phyloP scores from a whole-genome alignment of 2,329 filamentous ascomycete genomes.

The Neonectria punicea region DNA sequence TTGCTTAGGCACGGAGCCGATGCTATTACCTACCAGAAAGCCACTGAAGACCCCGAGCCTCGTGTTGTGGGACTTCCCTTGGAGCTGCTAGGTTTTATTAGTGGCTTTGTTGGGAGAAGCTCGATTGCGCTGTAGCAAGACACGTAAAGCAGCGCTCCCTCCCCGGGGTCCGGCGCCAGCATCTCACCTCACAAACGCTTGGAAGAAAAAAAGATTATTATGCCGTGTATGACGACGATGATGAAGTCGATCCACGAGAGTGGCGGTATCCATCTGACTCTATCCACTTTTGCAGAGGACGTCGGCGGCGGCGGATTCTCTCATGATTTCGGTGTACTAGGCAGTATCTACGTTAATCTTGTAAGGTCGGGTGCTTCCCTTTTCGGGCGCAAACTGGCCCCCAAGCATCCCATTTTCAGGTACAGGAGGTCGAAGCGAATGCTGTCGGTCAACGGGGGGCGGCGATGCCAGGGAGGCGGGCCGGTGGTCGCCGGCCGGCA shows the following conservation, averaged over 20 bases:
- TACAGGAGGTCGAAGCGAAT: conserved; percentile 10
- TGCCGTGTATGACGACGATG: conserved; percentile 1
- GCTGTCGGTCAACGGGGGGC: conserved; percentile 15
- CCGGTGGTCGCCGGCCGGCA: background rate
- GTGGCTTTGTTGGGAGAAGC: conserved; percentile 8
- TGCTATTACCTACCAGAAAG: conserved; percentile 25
- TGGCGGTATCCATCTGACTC: conserved; percentile 1
- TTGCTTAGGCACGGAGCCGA: conserved; percentile 38
- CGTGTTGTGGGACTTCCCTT: conserved; percentile 34
- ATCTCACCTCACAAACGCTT: background rate
- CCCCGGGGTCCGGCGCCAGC: background rate
- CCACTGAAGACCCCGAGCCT: conserved; percentile 28
- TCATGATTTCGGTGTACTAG: conserved; percentile 10
- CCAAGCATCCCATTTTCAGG: conserved; percentile 20
- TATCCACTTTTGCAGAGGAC: conserved; percentile 11
- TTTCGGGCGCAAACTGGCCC: conserved; percentile 11
- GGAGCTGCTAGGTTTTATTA: conserved; percentile 11
- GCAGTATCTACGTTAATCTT: background rate
- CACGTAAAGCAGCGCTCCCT: too few relatives aligned
- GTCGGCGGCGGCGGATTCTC: background rate
- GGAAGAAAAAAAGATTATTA: background rate
- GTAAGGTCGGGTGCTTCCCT: conserved; percentile 14
- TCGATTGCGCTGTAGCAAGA: conserved; percentile 1
- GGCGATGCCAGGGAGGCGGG: background rate
- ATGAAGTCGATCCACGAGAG: conserved; percentile 3